Evolutionary conservation across 208 protist genomes (phyloP).

Genomic region (Naegleria lovaniensis): DNA sequence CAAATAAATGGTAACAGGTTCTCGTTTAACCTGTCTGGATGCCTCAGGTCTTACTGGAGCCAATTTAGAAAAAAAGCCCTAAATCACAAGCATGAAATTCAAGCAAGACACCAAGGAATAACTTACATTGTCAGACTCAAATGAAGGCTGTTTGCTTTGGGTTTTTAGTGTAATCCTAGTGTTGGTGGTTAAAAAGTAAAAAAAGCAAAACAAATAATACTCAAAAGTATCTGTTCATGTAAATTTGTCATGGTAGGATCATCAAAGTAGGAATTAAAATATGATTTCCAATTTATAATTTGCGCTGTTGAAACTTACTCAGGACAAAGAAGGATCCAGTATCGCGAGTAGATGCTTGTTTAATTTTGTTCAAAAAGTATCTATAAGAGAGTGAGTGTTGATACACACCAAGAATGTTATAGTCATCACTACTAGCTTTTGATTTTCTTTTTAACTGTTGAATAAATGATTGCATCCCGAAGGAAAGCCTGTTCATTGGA

Average conservation of each 20-base stretch:
- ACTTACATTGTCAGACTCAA: neutral
- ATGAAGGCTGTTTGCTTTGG: neutral
- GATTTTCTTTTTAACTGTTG: neutral
- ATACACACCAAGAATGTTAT: neutral
- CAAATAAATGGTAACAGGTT: neutral
- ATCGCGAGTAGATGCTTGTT: neutral
- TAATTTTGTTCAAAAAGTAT: neutral
- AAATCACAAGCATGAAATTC: no score
- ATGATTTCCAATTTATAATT: neutral
- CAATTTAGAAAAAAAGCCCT: neutral
- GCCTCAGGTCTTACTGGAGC: neutral
- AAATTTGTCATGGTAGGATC: no score
- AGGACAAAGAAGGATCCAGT: neutral
- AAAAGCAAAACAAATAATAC: constrained; percentile 8
- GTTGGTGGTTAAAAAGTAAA: neutral
- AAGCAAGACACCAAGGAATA: neutral
- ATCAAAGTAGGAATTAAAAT: neutral
- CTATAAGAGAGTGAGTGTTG: neutral
- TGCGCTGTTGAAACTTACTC: neutral
- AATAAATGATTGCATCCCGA: neutral
- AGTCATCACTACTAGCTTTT: neutral
- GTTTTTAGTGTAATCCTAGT: neutral
- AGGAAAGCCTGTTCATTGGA: neutral
- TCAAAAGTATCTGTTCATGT: neutral
- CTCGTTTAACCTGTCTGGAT: neutral